A percentile compares a stretch with the other conserved stretches of the same genome.
These are phyloP conservation scores for Pyrenophora teres DNA, from an alignment of 2,329 filamentous ascomycete genomes.

Conservation along the genomic window DNA sequence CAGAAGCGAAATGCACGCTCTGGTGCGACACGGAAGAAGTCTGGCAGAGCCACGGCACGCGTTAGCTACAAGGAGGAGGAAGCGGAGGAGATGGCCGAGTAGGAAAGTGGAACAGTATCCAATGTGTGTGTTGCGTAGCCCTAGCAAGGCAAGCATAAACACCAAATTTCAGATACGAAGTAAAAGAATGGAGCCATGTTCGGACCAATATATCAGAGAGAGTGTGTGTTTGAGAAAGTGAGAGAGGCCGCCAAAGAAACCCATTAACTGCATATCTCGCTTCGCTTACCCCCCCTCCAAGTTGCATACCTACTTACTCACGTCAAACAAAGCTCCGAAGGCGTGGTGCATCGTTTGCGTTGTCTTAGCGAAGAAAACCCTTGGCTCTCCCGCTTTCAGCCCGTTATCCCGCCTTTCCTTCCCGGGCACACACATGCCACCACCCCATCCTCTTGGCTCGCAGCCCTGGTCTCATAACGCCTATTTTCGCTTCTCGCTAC, in stretches of 20 bases:
- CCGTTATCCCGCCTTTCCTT: constrained; percentile 13
- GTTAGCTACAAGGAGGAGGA: constrained; percentile 47
- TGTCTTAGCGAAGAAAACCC: constrained; percentile 5
- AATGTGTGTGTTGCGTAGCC: neutral
- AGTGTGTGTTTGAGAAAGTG: neutral
- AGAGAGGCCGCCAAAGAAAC: neutral
- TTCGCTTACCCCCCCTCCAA: no score
- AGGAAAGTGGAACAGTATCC: neutral
- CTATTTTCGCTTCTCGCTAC: neutral
- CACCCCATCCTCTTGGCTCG: no score
- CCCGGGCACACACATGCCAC: no score
- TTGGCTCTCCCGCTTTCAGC: constrained; percentile 22
- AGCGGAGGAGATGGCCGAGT: constrained; percentile 34
- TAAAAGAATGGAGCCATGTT: neutral
- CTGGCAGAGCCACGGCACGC: constrained; percentile 28
- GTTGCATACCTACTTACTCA: no score
- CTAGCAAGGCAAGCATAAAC: neutral
- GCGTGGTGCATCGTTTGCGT: no score
- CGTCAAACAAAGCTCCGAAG: constrained; percentile 17
- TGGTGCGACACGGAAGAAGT: constrained; percentile 32
- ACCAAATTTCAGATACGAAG: neutral
- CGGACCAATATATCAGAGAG: neutral
- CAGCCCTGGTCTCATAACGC: neutral
- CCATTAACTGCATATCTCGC: neutral
- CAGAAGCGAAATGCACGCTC: constrained; percentile 32